These are phyloP conservation scores for Usnea hakonensis DNA, from an alignment of 495 filamentous ascomycete genomes.

Conservation along the genomic window DNA sequence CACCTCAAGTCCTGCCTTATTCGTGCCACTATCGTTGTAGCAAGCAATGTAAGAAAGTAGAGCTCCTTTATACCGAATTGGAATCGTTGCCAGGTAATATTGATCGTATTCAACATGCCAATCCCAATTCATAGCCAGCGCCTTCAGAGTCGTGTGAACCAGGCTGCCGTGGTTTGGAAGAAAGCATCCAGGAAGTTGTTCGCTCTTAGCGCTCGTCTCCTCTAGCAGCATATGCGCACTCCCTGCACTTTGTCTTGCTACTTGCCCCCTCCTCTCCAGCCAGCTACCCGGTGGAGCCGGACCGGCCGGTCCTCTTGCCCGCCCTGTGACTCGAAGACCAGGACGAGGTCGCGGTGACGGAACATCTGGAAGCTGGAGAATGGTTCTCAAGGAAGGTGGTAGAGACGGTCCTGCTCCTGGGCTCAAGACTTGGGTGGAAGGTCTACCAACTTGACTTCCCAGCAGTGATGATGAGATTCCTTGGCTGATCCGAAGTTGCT, in stretches of 20 bases:
- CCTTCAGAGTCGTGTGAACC: conserved; percentile 48
- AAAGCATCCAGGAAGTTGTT: conserved; percentile 35
- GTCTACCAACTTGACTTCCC: conserved; percentile 3
- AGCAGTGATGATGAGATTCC: not conserved
- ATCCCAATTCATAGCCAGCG: conserved; percentile 61
- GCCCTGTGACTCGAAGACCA: conserved; percentile 16
- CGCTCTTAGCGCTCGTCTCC: conserved; percentile 19
- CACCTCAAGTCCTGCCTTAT: conserved; percentile 18
- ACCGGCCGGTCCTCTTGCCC: conserved; percentile 15
- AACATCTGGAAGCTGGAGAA: conserved; percentile 13
- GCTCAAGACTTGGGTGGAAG: not conserved
- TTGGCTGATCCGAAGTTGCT: conserved; percentile 16
- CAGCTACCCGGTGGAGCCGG: conserved; percentile 19
- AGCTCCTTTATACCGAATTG: conserved; percentile 50
- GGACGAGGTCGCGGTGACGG: conserved; percentile 17
- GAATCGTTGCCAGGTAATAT: conserved; percentile 56
- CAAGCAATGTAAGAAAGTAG: conserved; percentile 58
- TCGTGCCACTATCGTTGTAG: conserved; percentile 28
- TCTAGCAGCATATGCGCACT: not conserved
- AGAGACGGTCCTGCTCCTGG: not conserved
- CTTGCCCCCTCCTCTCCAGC: conserved; percentile 7
- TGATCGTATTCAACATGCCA: conserved; percentile 60
- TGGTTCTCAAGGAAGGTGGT: conserved; percentile 11
- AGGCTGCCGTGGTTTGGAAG: conserved; percentile 45
- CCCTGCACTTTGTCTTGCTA: not conserved